A percentile compares a stretch with the other conserved stretches of the same genome.
Evolutionary conservation across 495 filamentous ascomycete genomes (phyloP).

Genomic region (Poronia punctata): DNA sequence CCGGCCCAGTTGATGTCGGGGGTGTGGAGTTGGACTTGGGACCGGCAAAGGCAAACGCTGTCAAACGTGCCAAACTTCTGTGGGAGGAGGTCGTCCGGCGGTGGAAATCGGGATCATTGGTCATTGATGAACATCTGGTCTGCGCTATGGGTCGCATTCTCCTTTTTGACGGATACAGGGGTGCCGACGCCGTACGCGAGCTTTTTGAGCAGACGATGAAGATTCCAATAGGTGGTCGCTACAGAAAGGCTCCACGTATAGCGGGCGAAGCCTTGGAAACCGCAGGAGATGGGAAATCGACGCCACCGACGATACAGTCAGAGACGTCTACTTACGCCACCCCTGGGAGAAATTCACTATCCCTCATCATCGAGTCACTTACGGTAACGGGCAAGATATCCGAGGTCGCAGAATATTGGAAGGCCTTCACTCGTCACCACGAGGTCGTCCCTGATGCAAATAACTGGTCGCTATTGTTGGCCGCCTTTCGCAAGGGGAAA

Average conservation of each 20-base stretch:
- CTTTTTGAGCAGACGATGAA: slow-evolving; percentile 73
- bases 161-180: slow-evolving; percentile 47
- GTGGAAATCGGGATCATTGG: slow-evolving; percentile 62
- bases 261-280: too few relatives aligned
- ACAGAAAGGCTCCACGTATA: too few relatives aligned
- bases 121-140: slow-evolving; percentile 66
- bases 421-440: slow-evolving; percentile 51
- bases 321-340: slow-evolving; percentile 42
- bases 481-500: slow-evolving; percentile 56
- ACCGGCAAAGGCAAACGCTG: slow-evolving; percentile 31
- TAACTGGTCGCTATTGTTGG: slow-evolving; percentile 60
- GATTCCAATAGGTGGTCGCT: slow-evolving; percentile 52
- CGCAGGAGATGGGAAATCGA: too few relatives aligned
- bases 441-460: slow-evolving; percentile 59
- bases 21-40: slow-evolving; percentile 15
- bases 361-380: slow-evolving; percentile 59
- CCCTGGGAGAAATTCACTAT: slow-evolving; percentile 62
- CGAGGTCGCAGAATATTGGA: slow-evolving; percentile 62
- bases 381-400: slow-evolving; percentile 41
- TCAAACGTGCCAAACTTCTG: slow-evolving; percentile 54
- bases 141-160: slow-evolving; percentile 71
- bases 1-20: slow-evolving; percentile 16
- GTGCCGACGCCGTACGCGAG: slow-evolving; percentile 59
- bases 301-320: too few relatives aligned
- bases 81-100: slow-evolving; percentile 73